Evolutionary conservation across 495 filamentous ascomycete species (phyloP).

Genomic region (Xylaria venustula): DNA sequence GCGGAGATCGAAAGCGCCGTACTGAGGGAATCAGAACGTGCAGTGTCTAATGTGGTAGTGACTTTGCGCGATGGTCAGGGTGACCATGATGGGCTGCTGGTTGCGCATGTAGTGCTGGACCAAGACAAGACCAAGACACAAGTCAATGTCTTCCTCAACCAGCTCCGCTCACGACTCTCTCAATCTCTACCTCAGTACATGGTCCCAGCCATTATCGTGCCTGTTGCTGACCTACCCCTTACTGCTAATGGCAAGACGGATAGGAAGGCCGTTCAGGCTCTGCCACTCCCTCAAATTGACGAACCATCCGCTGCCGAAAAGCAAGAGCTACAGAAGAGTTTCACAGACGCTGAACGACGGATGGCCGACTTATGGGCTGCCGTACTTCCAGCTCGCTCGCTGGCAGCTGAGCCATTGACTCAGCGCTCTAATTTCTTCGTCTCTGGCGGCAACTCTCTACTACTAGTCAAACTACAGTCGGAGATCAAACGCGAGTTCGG

Average conservation of each 20-base stretch:
- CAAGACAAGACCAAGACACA: not conserved
- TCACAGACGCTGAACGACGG: no score
- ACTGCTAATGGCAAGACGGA: not conserved
- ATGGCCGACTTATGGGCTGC: no score
- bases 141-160: not conserved
- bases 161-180: not conserved
- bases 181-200: not conserved
- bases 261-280: not conserved
- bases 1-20: not conserved
- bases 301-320: no score
- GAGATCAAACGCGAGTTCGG: not conserved
- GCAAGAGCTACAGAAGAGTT: not conserved
- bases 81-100: not conserved
- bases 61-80: not conserved
- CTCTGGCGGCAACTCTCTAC: not conserved
- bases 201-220: not conserved
- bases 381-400: no score
- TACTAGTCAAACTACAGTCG: not conserved
- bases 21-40: not conserved
- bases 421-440: not conserved
- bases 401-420: not conserved
- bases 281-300: not conserved
- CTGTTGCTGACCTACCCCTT: not conserved
- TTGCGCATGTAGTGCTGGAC: not conserved
- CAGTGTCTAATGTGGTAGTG: not conserved